Evolutionary conservation across 139 green algal species (phyloP).

Genomic region (Micromonas pusilla): DNA sequence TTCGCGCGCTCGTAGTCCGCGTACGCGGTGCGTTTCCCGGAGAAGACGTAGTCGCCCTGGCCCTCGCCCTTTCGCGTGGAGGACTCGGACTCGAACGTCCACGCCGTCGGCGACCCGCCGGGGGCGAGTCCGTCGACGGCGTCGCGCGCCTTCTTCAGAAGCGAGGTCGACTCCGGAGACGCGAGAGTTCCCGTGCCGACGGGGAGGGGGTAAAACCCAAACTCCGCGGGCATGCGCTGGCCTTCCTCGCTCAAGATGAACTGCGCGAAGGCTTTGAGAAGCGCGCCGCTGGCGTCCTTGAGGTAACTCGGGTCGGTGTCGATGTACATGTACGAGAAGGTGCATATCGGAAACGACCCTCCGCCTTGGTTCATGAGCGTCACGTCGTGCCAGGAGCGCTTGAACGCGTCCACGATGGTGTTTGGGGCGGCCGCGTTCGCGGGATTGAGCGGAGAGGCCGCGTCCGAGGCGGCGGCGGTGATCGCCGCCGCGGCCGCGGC

Average conservation of each 20-base stretch:
- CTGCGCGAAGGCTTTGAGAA: conserved; percentile 29
- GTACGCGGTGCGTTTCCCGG: not conserved
- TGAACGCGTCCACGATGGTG: conserved; percentile 10
- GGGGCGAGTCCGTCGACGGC: too few species aligned
- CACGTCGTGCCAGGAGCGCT: conserved; percentile 24
- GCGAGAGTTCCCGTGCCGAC: not conserved
- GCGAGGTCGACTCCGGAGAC: not conserved
- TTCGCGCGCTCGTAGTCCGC: not conserved
- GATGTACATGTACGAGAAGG: conserved; percentile 35
- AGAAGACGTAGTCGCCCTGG: conserved; percentile 15
- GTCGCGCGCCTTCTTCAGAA: too few species aligned
- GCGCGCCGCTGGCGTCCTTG: not conserved
- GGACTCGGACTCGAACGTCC: not conserved
- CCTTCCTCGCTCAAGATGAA: conserved; percentile 33
- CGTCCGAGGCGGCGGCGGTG: not conserved
- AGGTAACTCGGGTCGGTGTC: conserved; percentile 8
- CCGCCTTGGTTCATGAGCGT: conserved; percentile 24
- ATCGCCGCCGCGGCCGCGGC: not conserved
- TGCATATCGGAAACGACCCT: conserved; percentile 26
- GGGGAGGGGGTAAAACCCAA: conserved; percentile 22
- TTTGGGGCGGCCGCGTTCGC: conserved; percentile 9
- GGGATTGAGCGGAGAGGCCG: conserved; percentile 16
- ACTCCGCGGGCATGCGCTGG: conserved; percentile 22
- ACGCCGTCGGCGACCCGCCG: not conserved
- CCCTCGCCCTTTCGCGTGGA: not conserved